These are phyloP conservation scores for Penicillium fimorum DNA, from an alignment of 495 filamentous ascomycete species.

Conservation along the genomic window DNA sequence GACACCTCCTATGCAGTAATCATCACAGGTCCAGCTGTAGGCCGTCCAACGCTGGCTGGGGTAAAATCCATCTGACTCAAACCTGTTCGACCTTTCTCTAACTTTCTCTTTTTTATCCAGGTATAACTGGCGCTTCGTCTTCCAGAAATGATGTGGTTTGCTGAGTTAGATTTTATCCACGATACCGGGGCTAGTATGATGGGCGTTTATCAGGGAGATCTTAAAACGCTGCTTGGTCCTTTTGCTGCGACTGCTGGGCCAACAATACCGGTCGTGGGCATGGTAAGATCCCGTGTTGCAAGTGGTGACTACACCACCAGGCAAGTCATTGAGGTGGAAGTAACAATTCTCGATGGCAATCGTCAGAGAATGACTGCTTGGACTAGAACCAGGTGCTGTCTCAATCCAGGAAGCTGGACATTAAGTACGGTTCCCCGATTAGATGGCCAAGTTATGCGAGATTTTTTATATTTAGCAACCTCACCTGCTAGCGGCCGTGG, in stretches of 20 bases:
- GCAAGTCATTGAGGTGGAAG: neutral
- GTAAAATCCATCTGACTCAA: neutral
- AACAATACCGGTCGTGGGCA: neutral
- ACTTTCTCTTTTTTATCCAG: neutral
- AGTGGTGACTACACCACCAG: neutral
- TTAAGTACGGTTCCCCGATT: neutral
- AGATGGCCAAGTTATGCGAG: neutral
- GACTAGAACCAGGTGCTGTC: neutral
- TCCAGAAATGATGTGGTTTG: neutral
- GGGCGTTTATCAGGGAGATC: neutral
- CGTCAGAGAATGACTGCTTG: neutral
- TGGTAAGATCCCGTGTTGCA: neutral
- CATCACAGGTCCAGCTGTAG: neutral
- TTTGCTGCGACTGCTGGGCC: neutral
- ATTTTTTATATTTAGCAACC: neutral
- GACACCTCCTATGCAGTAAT: neutral
- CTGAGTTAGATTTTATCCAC: neutral
- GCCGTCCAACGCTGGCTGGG: neutral
- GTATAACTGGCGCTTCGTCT: neutral
- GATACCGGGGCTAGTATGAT: neutral
- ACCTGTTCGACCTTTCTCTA: neutral
- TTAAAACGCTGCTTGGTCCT: neutral
- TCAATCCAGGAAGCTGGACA: neutral
- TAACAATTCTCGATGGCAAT: neutral
- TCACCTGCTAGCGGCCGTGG: neutral